A percentile compares a stretch with the other conserved stretches of the same genome.
Evolutionary conservation across 345 rosid genomes (phyloP).

Genomic region (Salix viminalis): DNA sequence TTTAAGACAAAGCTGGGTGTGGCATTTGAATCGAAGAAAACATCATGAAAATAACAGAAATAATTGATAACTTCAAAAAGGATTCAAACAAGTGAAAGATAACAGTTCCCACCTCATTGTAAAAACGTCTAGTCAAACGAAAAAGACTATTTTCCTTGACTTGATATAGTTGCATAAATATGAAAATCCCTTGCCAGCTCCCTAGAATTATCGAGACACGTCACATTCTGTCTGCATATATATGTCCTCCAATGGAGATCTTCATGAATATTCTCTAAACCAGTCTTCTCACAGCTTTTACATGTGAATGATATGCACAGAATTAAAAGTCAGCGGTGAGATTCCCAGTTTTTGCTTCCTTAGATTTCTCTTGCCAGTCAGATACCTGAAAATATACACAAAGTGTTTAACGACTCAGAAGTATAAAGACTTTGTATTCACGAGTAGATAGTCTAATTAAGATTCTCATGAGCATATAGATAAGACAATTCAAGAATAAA

Average conservation of each 20-base stretch:
- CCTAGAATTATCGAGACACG: background rate
- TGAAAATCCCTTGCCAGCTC: background rate
- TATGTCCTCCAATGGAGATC: background rate
- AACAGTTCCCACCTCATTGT: no score
- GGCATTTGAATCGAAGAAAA: background rate
- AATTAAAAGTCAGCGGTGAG: background rate
- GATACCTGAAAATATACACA: background rate
- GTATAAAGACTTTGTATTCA: background rate
- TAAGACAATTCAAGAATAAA: background rate
- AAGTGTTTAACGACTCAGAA: background rate
- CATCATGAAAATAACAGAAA: background rate
- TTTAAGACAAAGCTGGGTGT: background rate
- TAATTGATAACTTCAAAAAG: background rate
- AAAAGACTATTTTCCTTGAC: no score
- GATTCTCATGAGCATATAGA: no score
- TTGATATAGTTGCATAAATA: background rate
- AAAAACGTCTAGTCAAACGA: background rate
- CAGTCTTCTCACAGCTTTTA: background rate
- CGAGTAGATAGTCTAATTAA: background rate
- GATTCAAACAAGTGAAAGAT: background rate
- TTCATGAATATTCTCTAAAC: background rate
- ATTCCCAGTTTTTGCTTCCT: background rate
- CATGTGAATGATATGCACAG: background rate
- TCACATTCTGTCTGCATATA: background rate
- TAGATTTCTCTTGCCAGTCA: background rate